These are phyloP conservation scores for Lanzia echinophila DNA, from an alignment of 2,329 filamentous ascomycete species.

Conservation along the genomic window DNA sequence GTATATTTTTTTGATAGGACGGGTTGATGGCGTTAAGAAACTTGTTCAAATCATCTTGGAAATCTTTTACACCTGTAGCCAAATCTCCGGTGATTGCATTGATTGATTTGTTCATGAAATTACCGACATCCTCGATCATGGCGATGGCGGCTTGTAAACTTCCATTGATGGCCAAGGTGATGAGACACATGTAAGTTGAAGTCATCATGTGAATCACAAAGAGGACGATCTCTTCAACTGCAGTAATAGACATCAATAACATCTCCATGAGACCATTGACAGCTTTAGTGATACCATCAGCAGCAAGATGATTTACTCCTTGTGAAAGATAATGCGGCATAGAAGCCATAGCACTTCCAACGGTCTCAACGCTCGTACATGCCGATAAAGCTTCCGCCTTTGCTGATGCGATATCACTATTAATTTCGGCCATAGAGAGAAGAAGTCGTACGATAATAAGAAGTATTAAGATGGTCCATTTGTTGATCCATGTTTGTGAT, in stretches of 20 bases:
- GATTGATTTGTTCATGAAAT: slow-evolving; percentile 52
- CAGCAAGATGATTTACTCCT: slow-evolving; percentile 82
- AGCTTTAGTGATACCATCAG: slow-evolving; percentile 70
- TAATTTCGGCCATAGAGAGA: slow-evolving; percentile 65
- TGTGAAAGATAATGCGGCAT: slow-evolving; percentile 93
- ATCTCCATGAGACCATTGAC: slow-evolving; percentile 74
- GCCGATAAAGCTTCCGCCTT: slow-evolving; percentile 77
- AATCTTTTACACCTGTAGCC: slow-evolving; percentile 42
- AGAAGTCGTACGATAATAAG: slow-evolving; percentile 79
- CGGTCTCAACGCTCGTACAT: slow-evolving; percentile 85
- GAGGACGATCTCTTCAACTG: slow-evolving; percentile 78
- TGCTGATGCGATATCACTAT: slow-evolving; percentile 68
- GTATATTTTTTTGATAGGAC: too few species aligned
- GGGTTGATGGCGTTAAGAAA: slow-evolving; percentile 52
- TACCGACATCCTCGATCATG: slow-evolving; percentile 52
- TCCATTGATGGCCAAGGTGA: slow-evolving; percentile 74
- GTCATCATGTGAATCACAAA: slow-evolving; percentile 92
- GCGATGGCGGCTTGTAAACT: slow-evolving; percentile 64
- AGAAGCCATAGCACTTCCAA: slow-evolving; percentile 92
- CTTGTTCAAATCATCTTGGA: slow-evolving; percentile 49
- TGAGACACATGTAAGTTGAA: slow-evolving; percentile 82
- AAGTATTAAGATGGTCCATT: slow-evolving; percentile 86
- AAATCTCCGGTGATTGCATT: slow-evolving; percentile 40
- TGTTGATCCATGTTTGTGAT: slow-evolving; percentile 96
- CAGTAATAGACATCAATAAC: slow-evolving; percentile 72